Evolutionary conservation across 805 yeast genomes (phyloP).

Genomic region (Yamadazyma phyllophila): DNA sequence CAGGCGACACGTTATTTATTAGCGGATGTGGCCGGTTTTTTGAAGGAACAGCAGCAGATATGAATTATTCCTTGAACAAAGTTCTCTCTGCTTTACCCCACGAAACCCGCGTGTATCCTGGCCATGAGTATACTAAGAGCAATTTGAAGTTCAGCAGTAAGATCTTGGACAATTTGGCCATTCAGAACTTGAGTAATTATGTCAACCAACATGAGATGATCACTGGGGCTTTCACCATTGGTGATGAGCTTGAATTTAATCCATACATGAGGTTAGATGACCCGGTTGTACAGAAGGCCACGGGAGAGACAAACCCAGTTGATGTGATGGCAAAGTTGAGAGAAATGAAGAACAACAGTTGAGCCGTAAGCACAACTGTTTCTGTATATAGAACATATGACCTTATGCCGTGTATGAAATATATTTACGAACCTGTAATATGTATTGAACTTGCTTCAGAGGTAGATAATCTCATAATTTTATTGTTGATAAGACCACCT

Average conservation of each 20-base stretch:
- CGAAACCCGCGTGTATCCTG: constrained; percentile 80
- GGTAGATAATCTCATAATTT: too few relatives aligned
- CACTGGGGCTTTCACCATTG: constrained; percentile 83
- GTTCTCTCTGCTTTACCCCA: constrained; percentile 60
- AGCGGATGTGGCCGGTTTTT: constrained; percentile 97
- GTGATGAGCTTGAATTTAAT: constrained; percentile 77
- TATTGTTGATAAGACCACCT: too few relatives aligned
- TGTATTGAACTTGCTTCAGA: too few relatives aligned
- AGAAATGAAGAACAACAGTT: constrained; percentile 63
- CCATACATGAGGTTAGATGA: constrained; percentile 86
- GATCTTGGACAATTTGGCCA: constrained; percentile 53
- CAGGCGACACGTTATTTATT: constrained; percentile 93
- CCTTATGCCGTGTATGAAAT: too few relatives aligned
- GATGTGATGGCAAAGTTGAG: constrained; percentile 74
- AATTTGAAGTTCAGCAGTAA: constrained; percentile 77
- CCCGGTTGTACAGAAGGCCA: constrained; percentile 54
- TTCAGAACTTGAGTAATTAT: constrained; percentile 53
- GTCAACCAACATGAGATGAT: constrained; percentile 59
- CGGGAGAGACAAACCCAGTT: constrained; percentile 49
- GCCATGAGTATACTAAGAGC: constrained; percentile 90
- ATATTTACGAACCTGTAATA: too few relatives aligned
- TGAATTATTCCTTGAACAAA: constrained; percentile 67
- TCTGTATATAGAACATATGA: too few relatives aligned
- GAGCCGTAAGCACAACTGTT: too few relatives aligned
- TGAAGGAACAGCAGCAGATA: constrained; percentile 82